These are phyloP conservation scores for Syncephalastrum racemosum DNA, from an alignment of 371 early-diverging fungal species.

Conservation along the genomic window DNA sequence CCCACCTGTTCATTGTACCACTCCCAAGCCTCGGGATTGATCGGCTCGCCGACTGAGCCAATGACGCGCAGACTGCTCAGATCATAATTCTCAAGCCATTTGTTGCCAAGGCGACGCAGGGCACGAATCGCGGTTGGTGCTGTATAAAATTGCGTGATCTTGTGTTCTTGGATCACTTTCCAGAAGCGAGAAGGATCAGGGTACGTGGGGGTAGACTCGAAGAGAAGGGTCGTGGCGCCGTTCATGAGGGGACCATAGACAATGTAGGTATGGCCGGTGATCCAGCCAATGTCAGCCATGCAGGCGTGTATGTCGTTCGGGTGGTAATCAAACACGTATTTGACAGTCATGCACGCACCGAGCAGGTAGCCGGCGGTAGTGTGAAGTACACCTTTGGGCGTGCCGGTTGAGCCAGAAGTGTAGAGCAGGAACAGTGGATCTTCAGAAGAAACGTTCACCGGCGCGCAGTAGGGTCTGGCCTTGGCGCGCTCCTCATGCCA, in stretches of 20 bases:
- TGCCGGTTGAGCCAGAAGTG: constrained; percentile 95
- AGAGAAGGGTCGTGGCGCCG: constrained; percentile 92
- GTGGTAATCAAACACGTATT: constrained; percentile 91
- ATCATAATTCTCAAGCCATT: constrained; percentile 72
- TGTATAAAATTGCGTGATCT: constrained; percentile 96
- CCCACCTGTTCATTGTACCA: constrained; percentile 96
- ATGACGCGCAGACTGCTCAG: constrained; percentile 85
- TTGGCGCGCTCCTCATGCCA: constrained; percentile 82
- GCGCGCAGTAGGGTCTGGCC: constrained; percentile 78
- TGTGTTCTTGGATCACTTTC: constrained; percentile 81
- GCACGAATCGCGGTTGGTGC: constrained; percentile 98
- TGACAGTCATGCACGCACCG: constrained; percentile 83
- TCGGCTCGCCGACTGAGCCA: constrained; percentile 98
- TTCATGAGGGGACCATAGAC: constrained; percentile 93
- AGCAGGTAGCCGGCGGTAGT: constrained; percentile 95
- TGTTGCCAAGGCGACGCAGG: constrained; percentile 85
- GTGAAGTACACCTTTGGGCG: constrained; percentile 93
- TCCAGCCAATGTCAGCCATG: constrained; percentile 83
- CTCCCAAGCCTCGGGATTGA: constrained; percentile 96
- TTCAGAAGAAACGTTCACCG: constrained; percentile 84
- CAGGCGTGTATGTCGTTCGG: constrained; percentile 83
- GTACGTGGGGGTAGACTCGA: constrained; percentile 89
- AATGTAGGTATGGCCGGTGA: constrained; percentile 86
- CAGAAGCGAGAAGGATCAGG: constrained; percentile 86
- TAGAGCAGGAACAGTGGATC: constrained; percentile 97